Percentiles rank a stretch among this genome's conserved stretches.
Conservation (phyloP, 2,329 filamentous ascomycete species). For the Clarireedia monteithiana region DNA sequence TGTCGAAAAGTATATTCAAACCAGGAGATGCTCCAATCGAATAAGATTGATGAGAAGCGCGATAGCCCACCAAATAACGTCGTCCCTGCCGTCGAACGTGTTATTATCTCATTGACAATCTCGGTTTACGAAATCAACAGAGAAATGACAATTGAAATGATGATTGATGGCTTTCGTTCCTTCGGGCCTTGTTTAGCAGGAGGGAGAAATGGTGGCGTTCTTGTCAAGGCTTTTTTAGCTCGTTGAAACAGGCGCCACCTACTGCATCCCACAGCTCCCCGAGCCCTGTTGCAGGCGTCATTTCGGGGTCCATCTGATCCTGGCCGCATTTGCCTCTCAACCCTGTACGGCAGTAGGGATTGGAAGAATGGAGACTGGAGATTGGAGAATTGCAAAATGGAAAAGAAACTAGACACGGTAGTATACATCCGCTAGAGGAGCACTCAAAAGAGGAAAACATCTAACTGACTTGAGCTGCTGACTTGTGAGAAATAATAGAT, state of each 20-base stretch:
- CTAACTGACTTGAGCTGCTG: too few relatives aligned
- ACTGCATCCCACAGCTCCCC: background rate
- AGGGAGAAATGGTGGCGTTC: background rate
- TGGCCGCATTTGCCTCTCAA: background rate
- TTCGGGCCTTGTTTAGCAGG: too few relatives aligned
- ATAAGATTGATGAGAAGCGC: too few relatives aligned
- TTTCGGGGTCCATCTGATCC: background rate
- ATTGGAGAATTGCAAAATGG: background rate
- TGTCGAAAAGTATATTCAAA: too few relatives aligned
- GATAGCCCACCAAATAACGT: too few relatives aligned
- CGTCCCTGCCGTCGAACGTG: too few relatives aligned
- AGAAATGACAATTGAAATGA: background rate
- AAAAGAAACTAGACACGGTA: background rate
- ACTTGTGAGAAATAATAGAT: too few relatives aligned
- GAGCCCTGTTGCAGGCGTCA: background rate
- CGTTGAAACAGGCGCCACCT: background rate
- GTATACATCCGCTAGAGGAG: constrained; percentile 1
- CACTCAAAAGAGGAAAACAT: too few relatives aligned
- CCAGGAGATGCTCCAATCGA: too few relatives aligned
- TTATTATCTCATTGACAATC: too few relatives aligned
- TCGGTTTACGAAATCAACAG: too few relatives aligned
- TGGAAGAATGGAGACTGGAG: background rate
- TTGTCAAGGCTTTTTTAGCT: background rate
- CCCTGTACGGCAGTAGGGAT: background rate
- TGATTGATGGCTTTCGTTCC: background rate